A percentile compares a stretch with the other conserved stretches of the same genome.
Evolutionary conservation across 2,329 filamentous ascomycete species (phyloP).

Genomic region (Penicillium janthinellum): DNA sequence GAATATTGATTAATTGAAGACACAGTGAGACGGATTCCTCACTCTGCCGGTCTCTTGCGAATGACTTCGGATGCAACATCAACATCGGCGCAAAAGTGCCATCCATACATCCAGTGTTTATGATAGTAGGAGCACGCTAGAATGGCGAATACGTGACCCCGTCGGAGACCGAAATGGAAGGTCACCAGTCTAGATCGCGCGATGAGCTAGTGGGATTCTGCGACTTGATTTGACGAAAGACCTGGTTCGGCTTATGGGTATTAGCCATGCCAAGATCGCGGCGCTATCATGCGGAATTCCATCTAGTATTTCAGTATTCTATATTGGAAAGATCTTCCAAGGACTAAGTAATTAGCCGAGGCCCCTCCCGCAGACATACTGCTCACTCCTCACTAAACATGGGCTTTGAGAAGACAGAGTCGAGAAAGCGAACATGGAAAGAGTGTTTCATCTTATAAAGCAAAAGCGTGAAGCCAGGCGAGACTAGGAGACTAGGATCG

Average conservation of each 20-base stretch:
- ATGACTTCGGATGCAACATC: constrained; percentile 8
- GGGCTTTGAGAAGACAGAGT: neutral
- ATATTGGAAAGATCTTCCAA: neutral
- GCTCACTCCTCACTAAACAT: no score
- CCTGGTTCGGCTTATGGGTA: neutral
- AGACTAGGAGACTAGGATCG: neutral
- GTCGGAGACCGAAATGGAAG: constrained; percentile 3
- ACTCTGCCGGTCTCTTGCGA: neutral
- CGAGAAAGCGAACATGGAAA: neutral
- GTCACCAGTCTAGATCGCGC: constrained; percentile 1
- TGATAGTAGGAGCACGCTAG: constrained; percentile 3
- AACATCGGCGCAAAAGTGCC: neutral
- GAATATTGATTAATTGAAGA: neutral
- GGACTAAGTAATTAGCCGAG: neutral
- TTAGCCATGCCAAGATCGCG: neutral
- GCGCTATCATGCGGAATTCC: neutral
- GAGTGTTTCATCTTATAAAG: neutral
- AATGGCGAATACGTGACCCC: neutral
- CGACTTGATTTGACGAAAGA: neutral
- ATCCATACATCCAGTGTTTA: neutral
- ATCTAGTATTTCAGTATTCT: neutral
- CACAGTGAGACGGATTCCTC: neutral
- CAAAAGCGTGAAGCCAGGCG: no score
- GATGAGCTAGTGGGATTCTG: neutral
- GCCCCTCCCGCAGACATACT: neutral